These are phyloP conservation scores for Stagonosporopsis chrysanthemi DNA, from an alignment of 2,329 filamentous ascomycete genomes.

Conservation along the genomic window DNA sequence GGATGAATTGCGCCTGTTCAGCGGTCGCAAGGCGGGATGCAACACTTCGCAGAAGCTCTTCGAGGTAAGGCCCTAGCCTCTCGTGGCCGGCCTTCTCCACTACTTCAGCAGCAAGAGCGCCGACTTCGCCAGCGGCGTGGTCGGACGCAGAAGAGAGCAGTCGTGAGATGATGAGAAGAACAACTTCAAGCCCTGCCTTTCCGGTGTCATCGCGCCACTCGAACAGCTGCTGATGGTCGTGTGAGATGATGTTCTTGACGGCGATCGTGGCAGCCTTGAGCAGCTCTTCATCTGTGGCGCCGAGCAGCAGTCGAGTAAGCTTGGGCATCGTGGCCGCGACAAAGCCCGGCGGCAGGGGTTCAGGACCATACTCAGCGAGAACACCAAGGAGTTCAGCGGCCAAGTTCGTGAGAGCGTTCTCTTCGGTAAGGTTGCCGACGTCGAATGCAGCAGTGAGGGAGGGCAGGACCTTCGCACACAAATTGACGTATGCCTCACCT, in stretches of 20 bases:
- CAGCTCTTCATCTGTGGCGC: constrained; percentile 84
- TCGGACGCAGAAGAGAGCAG: constrained; percentile 84
- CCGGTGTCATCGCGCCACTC: constrained; percentile 80
- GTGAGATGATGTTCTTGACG: constrained; percentile 86
- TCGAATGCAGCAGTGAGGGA: constrained; percentile 89
- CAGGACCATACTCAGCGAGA: constrained; percentile 80
- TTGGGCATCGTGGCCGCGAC: constrained; percentile 87
- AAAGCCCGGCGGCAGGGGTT: constrained; percentile 86
- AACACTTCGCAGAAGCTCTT: constrained; percentile 87
- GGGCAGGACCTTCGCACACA: constrained; percentile 87
- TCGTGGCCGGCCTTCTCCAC: constrained; percentile 96
- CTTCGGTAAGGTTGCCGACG: constrained; percentile 82
- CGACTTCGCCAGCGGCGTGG: constrained; percentile 93
- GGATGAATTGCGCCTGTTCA: constrained; percentile 86
- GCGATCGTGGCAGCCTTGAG: constrained; percentile 85
- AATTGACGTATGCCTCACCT: constrained; percentile 72
- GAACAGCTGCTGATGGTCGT: constrained; percentile 90
- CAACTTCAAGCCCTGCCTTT: constrained; percentile 85
- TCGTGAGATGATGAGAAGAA: constrained; percentile 89
- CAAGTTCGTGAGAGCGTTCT: constrained; percentile 84
- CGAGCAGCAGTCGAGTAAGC: constrained; percentile 80
- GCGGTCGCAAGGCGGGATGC: constrained; percentile 84
- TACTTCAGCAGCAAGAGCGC: constrained; percentile 89
- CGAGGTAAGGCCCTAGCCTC: constrained; percentile 86
- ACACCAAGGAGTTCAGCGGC: constrained; percentile 84